Conservation (phyloP, 306 rosid genomes). For the Gastrolobium bilobum region DNA sequence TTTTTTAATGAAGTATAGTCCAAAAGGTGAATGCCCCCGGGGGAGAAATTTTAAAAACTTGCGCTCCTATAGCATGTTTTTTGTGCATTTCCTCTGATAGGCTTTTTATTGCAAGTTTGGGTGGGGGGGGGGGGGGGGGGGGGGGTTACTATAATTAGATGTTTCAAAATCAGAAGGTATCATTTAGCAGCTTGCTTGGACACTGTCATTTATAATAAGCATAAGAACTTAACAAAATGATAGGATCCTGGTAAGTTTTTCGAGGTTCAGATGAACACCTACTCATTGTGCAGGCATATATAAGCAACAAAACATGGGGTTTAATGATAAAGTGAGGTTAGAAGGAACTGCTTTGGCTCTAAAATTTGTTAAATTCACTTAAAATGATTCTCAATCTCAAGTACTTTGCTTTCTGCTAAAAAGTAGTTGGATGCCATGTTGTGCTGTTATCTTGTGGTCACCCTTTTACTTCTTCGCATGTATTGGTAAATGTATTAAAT, state of each 20-base stretch:
- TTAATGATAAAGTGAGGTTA: background rate
- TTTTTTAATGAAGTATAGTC: background rate
- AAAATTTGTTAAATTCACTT: background rate
- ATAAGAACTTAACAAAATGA: background rate
- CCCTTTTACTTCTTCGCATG: background rate
- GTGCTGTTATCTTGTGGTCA: constrained; percentile 21
- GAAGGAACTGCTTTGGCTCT: background rate
- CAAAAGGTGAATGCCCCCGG: constrained; percentile 27
- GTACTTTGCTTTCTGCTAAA: background rate
- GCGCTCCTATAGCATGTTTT: constrained; percentile 5
- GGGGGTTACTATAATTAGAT: background rate
- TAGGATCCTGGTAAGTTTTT: background rate
- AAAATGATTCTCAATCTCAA: background rate
- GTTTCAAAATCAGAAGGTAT: background rate
- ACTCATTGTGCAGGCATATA: background rate
- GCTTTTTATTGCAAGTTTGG: constrained; percentile 21
- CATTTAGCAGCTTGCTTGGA: background rate
- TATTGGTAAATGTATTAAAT: background rate
- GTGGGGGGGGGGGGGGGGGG: background rate
- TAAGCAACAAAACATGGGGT: constrained; percentile 26
- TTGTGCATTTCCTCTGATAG: constrained; percentile 11
- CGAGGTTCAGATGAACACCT: constrained; percentile 1
- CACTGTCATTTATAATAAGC: constrained; percentile 23
- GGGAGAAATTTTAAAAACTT: constrained; percentile 13
- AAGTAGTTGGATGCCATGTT: constrained; percentile 35